A percentile compares a stretch with the other conserved stretches of the same genome.
Evolutionary conservation across 2,329 filamentous ascomycete genomes (phyloP).

Genomic region (Myriosclerotinia scirpicola): DNA sequence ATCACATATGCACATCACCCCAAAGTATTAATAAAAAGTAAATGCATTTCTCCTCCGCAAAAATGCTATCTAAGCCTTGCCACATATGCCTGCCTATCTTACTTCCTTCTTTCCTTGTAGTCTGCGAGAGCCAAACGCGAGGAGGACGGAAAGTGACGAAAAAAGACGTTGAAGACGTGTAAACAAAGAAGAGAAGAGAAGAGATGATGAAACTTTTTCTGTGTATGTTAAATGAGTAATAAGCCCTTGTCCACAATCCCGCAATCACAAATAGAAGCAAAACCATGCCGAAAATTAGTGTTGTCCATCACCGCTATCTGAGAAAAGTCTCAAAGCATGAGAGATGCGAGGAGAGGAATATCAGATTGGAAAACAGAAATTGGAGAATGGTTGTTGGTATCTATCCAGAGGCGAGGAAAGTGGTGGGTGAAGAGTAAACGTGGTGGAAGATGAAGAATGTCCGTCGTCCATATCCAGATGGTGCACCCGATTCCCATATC

Average conservation of each 20-base stretch:
- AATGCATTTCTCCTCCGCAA: background rate
- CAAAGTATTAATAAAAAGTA: background rate
- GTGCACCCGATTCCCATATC: background rate
- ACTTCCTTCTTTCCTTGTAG: background rate
- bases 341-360: background rate
- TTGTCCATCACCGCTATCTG: constrained; percentile 10
- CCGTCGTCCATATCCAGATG: background rate
- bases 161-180: background rate
- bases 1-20: background rate
- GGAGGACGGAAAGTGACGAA: background rate
- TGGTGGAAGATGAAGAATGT: background rate
- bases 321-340: background rate
- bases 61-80: background rate
- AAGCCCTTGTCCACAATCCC: background rate
- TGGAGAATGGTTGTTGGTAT: background rate
- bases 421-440: background rate
- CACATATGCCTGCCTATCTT: background rate
- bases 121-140: background rate
- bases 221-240: background rate
- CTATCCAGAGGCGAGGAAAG: background rate
- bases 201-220: constrained; percentile 8
- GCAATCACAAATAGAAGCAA: background rate
- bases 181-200: background rate
- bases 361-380: background rate
- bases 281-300: background rate